Evolutionary conservation across 1,284 basidiomycete genomes (phyloP).

Genomic region (Pseudozyma tsukubaensis): DNA sequence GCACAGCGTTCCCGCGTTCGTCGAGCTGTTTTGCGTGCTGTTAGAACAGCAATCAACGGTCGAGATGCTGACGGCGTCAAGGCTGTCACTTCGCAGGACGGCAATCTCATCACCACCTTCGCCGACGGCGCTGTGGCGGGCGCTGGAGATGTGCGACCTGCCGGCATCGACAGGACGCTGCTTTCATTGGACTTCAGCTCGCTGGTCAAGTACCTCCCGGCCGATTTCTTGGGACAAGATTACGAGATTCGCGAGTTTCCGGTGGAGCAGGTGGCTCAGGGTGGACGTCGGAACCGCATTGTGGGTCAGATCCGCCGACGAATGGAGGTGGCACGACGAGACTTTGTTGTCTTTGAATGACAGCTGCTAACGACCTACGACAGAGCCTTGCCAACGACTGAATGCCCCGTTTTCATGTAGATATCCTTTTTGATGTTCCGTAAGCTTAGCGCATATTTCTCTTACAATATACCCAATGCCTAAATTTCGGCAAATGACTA

Average conservation of each 20-base stretch:
- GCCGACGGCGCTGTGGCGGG: constrained; percentile 39
- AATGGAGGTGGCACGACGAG: constrained; percentile 62
- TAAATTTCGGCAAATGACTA: too few relatives aligned
- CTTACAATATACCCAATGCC: too few relatives aligned
- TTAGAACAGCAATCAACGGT: constrained; percentile 62
- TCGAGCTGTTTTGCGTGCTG: constrained; percentile 56
- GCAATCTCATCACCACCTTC: constrained; percentile 35
- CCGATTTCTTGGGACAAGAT: constrained; percentile 59
- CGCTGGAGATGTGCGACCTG: constrained; percentile 17
- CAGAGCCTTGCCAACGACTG: not conserved
- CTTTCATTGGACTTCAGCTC: constrained; percentile 55
- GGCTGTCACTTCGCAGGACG: constrained; percentile 38
- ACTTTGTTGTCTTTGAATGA: constrained; percentile 62
- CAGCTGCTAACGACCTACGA: too few relatives aligned
- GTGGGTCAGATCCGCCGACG: constrained; percentile 61
- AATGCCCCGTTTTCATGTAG: not conserved
- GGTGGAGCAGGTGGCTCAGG: constrained; percentile 59
- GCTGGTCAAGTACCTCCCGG: constrained; percentile 55
- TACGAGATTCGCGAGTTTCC: constrained; percentile 62
- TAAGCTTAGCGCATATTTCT: too few relatives aligned
- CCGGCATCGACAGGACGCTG: constrained; percentile 43
- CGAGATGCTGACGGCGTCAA: constrained; percentile 52
- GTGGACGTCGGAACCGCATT: constrained; percentile 54
- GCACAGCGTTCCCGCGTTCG: constrained; percentile 56
- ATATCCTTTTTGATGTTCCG: not conserved